These are phyloP conservation scores for Collybia nuda DNA, from an alignment of 768 basidiomycete genomes.

Conservation along the genomic window DNA sequence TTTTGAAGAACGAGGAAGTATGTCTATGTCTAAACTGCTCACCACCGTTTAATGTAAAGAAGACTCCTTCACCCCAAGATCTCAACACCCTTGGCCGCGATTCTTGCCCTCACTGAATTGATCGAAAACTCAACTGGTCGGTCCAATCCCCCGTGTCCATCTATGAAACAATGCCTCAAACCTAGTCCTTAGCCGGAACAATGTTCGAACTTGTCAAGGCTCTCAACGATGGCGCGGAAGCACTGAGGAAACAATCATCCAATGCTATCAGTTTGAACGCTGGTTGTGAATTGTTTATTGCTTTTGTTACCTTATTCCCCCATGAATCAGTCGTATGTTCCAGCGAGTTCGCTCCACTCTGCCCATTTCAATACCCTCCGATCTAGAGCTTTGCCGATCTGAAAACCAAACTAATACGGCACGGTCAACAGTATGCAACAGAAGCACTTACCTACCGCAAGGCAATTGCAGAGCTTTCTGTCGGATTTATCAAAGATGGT, in stretches of 20 bases:
- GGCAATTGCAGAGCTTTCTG: conserved; percentile 86
- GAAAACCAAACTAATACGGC: conserved; percentile 79
- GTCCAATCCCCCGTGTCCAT: conserved; percentile 13
- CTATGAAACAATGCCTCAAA: conserved; percentile 5
- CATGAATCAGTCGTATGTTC: conserved; percentile 75
- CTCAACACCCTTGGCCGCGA: conserved; percentile 84
- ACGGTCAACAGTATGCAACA: conserved; percentile 74
- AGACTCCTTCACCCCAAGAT: conserved; percentile 42
- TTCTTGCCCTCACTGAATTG: conserved; percentile 79
- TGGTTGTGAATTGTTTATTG: conserved; percentile 89
- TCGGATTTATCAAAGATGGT: conserved; percentile 94
- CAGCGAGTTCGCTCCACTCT: conserved; percentile 11
- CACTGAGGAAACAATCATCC: conserved; percentile 57
- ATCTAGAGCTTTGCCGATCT: conserved; percentile 78
- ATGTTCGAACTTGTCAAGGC: conserved; percentile 92
- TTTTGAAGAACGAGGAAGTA: conserved; percentile 69
- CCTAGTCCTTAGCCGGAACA: conserved; percentile 62
- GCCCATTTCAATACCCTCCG: conserved; percentile 10
- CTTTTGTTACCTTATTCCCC: conserved; percentile 82
- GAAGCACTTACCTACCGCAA: conserved; percentile 84
- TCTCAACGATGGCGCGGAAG: conserved; percentile 71
- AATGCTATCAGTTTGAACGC: conserved; percentile 85
- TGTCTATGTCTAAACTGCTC: conserved; percentile 13
- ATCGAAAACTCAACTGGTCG: conserved; percentile 78
- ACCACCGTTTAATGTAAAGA: background rate